A percentile compares a stretch with the other conserved stretches of the same genome.
These are phyloP conservation scores for Lentinula edodes DNA, from an alignment of 768 basidiomycete species.

Conservation along the genomic window DNA sequence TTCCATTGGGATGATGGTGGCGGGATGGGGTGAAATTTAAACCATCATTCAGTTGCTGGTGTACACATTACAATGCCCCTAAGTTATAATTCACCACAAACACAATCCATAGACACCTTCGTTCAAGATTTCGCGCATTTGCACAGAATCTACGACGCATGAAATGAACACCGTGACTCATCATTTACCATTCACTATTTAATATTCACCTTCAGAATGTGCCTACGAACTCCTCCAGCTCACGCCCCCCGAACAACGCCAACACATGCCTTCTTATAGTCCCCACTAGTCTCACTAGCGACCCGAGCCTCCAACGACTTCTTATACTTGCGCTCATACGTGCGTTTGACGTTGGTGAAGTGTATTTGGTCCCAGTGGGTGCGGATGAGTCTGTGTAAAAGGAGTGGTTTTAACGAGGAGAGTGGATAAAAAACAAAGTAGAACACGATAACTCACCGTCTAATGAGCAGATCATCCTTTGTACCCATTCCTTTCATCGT, in stretches of 20 bases:
- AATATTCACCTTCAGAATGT: too few relatives aligned
- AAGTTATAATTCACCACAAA: too few relatives aligned
- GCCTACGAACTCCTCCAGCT: not conserved
- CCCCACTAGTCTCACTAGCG: conserved; percentile 33
- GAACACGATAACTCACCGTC: conserved; percentile 12
- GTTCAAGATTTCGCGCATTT: too few relatives aligned
- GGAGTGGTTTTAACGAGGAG: not conserved
- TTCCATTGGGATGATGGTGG: too few relatives aligned
- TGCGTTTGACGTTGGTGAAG: conserved; percentile 27
- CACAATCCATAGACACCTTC: too few relatives aligned
- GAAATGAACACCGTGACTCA: too few relatives aligned
- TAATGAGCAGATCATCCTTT: conserved; percentile 31
- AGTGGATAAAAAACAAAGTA: not conserved
- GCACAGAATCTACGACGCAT: too few relatives aligned
- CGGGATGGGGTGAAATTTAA: too few relatives aligned
- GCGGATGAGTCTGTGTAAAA: conserved; percentile 18
- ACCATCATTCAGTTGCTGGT: too few relatives aligned
- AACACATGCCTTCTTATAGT: conserved; percentile 19
- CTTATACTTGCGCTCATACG: conserved; percentile 27
- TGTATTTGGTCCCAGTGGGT: conserved; percentile 30
- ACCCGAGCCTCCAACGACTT: conserved; percentile 22
- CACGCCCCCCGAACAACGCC: not conserved
- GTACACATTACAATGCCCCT: too few relatives aligned
- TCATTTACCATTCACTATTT: too few relatives aligned
- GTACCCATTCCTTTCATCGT: conserved; percentile 33